phyloP scores from a whole-genome alignment of 2,329 filamentous ascomycete genomes.

The Penicillium nordicum region DNA sequence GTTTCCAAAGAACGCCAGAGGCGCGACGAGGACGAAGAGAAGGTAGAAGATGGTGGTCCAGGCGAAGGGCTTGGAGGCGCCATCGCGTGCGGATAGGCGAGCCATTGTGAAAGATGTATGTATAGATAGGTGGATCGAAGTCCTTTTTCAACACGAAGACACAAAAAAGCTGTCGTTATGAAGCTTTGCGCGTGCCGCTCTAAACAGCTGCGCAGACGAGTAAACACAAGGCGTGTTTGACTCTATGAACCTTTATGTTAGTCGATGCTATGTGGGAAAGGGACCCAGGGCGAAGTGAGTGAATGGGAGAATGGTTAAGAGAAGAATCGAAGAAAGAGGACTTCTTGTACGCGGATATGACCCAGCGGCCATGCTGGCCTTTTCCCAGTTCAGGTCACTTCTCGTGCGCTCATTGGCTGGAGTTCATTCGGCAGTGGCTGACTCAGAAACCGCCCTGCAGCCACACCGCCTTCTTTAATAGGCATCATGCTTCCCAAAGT shows the following conservation, averaged over 20 bases:
- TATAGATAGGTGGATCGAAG: conserved; percentile 13
- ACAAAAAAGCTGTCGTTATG: conserved; percentile 10
- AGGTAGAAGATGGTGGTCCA: conserved; percentile 92
- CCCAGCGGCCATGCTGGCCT: conserved; percentile 45
- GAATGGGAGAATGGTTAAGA: conserved; percentile 20
- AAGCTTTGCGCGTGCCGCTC: conserved; percentile 6
- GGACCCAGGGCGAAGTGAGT: conserved; percentile 19
- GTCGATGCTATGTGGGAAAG: conserved; percentile 12
- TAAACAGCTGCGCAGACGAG: conserved; percentile 12
- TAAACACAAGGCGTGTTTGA: conserved; percentile 14
- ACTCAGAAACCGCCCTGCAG: conserved; percentile 24
- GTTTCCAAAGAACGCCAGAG: conserved; percentile 76
- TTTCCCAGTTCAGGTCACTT: conserved; percentile 44
- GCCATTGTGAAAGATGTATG: conserved; percentile 48
- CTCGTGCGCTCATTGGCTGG: conserved; percentile 36
- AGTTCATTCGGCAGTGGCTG: conserved; percentile 11
- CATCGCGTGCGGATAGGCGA: conserved; percentile 54
- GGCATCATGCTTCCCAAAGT: not conserved
- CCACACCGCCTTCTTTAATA: conserved; percentile 21
- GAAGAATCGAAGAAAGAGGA: conserved; percentile 19
- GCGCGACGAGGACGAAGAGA: conserved; percentile 78
- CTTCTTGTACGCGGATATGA: conserved; percentile 35
- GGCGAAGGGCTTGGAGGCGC: conserved; percentile 66
- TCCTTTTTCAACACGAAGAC: conserved; percentile 11
- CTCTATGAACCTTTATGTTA: conserved; percentile 19